Base-by-base conservation (phyloP, 108 stramenopile species). In the Pseudonitzschia multiseries region DNA sequence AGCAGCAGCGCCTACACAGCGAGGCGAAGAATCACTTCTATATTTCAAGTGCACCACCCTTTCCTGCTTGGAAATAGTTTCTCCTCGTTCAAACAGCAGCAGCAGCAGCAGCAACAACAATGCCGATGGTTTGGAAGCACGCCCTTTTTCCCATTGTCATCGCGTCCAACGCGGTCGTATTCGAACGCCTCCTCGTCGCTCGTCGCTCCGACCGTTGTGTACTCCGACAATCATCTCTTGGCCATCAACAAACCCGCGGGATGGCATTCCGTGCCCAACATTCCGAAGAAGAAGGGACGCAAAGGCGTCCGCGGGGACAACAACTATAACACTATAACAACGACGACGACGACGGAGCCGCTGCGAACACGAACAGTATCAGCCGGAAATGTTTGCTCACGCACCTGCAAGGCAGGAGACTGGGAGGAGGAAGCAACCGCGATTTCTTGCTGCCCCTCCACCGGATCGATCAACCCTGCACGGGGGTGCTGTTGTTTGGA, bases 401-500 rank as follows among this genome's bases (percentile, higher is more conserved):
- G 0, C 72, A 89, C 51, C 79, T 92, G 9, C 76, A 86, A 76
- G 43, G 61, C 12, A 71, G 83, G 57, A 27, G 65, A 59, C 72
- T 89, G 27, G 93, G 93, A 6, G 93, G 93, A 53, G 93, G 93
- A 20, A 78, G 80, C 36, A 76, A 78, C 27, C 75, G 84, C 15
- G 77, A 90, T 53, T 95, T 91, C 73, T 68, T 95, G 41, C 63
- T 77, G 15, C 91, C 93, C 0, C 73, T 92, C 40, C 93, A 95
- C 71, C 83, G 93, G 29, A 61, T 95, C 13, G 93, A 95, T 84
- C 93, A 95, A 67, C 93, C 93, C 13, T 95, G 93, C 72, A 84
- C 87, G 4, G 93, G 93, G 21, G 75, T 87, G 18, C 73, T 95
- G 56, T 65, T 90, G 43, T 86, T 89, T 68, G 93, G 82, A 10